Conservation (phyloP, 345 rosid species). For the Salix caprea region DNA sequence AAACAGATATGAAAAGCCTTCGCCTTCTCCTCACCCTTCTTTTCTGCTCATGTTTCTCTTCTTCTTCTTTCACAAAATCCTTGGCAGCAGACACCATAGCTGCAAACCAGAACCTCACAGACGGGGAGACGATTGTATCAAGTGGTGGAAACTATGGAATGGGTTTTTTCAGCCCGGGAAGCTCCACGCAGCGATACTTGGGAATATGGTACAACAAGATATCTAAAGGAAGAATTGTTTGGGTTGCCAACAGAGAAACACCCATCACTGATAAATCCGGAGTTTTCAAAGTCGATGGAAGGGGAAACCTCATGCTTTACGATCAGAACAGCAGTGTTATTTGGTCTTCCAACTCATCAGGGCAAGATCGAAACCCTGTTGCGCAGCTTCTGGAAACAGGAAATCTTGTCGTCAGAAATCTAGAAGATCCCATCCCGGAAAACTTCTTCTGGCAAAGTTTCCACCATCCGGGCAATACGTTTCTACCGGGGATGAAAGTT, state of each 20-base stretch:
- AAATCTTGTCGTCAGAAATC: constrained; percentile 3
- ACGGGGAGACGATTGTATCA: background rate
- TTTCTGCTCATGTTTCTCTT: background rate
- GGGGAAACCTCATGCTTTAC: background rate
- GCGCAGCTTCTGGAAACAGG: constrained; percentile 6
- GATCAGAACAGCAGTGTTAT: background rate
- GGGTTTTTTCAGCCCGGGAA: background rate
- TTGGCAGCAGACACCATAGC: constrained; percentile 4
- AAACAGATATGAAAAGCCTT: background rate
- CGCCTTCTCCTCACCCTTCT: background rate
- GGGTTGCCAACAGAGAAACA: constrained; percentile 12
- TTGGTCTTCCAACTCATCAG: constrained; percentile 12
- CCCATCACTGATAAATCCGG: background rate
- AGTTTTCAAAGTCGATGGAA: background rate
- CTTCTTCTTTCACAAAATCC: background rate
- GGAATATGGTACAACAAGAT: background rate
- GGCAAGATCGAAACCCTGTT: background rate
- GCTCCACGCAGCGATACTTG: background rate
- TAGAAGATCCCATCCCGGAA: background rate
- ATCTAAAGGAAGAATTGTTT: background rate
- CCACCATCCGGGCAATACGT: background rate
- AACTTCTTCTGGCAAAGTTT: constrained; percentile 13
- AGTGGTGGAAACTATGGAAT: background rate
- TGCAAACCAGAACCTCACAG: background rate
- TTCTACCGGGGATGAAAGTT: constrained; percentile 7